Conservation (phyloP, 495 filamentous ascomycete genomes). For the Penicillium argentinense region DNA sequence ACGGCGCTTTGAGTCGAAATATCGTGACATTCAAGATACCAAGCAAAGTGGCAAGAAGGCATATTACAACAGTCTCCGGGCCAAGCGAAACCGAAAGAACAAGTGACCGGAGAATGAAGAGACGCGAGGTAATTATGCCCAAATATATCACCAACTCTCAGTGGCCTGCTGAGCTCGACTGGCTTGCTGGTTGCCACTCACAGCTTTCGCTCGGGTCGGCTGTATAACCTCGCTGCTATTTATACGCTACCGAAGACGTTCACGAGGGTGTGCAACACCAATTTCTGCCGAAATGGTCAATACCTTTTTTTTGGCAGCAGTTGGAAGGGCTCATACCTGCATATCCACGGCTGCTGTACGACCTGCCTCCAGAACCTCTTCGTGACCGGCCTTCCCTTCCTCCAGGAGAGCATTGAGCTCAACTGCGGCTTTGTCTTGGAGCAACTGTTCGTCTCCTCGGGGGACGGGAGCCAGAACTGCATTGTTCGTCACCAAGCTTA, state of each 20-base stretch:
- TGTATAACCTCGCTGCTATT: neutral
- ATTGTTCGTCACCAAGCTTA: constrained; percentile 76
- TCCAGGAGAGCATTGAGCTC: constrained; percentile 58
- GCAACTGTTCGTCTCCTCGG: constrained; percentile 55
- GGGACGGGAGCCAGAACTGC: constrained; percentile 64
- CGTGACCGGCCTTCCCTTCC: constrained; percentile 67
- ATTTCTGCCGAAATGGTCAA: constrained; percentile 32
- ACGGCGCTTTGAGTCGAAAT: constrained; percentile 68
- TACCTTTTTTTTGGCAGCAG: neutral
- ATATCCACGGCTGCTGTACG: constrained; percentile 62
- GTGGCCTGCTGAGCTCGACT: too few relatives aligned
- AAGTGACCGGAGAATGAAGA: too few relatives aligned
- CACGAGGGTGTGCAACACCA: constrained; percentile 40
- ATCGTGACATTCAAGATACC: constrained; percentile 62
- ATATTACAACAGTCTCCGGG: constrained; percentile 66
- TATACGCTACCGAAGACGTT: constrained; percentile 24
- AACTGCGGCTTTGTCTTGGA: constrained; percentile 39
- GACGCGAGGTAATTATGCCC: too few relatives aligned
- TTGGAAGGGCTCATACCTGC: constrained; percentile 52
- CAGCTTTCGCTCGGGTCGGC: neutral
- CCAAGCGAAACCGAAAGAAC: constrained; percentile 49
- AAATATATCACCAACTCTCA: too few relatives aligned
- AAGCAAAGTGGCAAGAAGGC: constrained; percentile 73
- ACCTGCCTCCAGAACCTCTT: constrained; percentile 70
- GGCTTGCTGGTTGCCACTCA: too few relatives aligned